Base-by-base conservation (phyloP, 2,329 filamentous ascomycete species). In the Epicoccum nigrum region DNA sequence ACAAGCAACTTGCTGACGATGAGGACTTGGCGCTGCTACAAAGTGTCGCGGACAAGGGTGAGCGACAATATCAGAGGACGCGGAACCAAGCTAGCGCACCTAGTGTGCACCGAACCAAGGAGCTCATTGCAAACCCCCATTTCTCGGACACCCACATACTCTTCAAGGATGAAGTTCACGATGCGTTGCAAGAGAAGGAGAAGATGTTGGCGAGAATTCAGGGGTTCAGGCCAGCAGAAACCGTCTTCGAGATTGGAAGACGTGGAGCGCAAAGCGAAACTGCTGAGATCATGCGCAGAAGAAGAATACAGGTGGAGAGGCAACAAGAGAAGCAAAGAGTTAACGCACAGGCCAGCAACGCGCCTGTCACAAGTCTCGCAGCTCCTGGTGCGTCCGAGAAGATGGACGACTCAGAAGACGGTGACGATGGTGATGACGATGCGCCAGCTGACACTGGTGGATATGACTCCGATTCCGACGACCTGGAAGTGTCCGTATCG, bases 231-330 rank as follows among this genome's bases (percentile, higher is more conserved):
- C 94, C 95, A 0, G 81, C 87, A 34, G 94, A 99, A 74, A 97
- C 93, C 0, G 90, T 99, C n/a, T 99, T 99, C 63, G 94, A 99
- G 73, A 87, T 97, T 56, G 89, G 89, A 6, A 85, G 87, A 61
- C 83, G 86, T 54, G 88, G 86, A 59, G 80, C 79, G 2, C 79
- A 79, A 40, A 67, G 65, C 32, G 86, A 88, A 67, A 87, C 88
- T 6, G 88, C 87, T 2, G 87, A 91, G 55, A 79, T 93, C 25
- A 90, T 94, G 84, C 86, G 85, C 63, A 82, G 86, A 39, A 82
- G 88, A 67, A 83, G 87, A 65, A 83, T 83, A 70, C 87, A 82
- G 70, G 91, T 88, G 53, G 87, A 81, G 45, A 86, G 80, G 37
- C 85, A 70, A 82, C 71, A 70, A 37, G 60, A 61, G 34, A 73